A percentile compares a stretch with the other conserved stretches of the same genome.
phyloP scores from a whole-genome alignment of 169 alveolate genomes.

The Ophryocystis elektroscirrha region DNA sequence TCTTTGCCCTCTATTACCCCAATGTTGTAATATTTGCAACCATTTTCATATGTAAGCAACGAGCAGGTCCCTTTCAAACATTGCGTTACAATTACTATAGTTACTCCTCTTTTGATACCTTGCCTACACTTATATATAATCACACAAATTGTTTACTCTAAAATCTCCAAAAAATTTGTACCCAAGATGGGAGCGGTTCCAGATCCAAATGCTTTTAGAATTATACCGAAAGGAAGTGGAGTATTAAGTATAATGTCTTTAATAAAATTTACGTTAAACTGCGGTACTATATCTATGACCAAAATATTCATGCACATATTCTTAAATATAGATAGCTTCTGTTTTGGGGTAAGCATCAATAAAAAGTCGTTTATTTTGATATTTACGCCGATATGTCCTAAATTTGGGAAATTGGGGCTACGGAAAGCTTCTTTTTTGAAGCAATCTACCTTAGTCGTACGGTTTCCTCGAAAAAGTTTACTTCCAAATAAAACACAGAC shows the following conservation, averaged over 20 bases:
- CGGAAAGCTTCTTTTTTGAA: constrained; percentile 44
- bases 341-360: constrained; percentile 10
- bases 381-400: constrained; percentile 35
- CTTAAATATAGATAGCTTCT: neutral
- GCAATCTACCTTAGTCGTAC: constrained; percentile 44
- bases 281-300: constrained; percentile 3
- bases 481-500: constrained; percentile 12
- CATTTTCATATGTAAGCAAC: constrained; percentile 42
- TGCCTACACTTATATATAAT: too few relatives aligned
- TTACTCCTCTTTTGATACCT: constrained; percentile 40
- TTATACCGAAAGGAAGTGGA: constrained; percentile 10
- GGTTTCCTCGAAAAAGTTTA: constrained; percentile 7
- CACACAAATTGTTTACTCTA: too few relatives aligned
- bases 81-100: constrained; percentile 44
- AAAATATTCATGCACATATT: constrained; percentile 11
- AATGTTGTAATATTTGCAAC: constrained; percentile 26
- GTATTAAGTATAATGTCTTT: neutral
- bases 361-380: constrained; percentile 22
- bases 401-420: constrained; percentile 41
- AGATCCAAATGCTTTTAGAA: constrained; percentile 46
- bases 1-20: constrained; percentile 48
- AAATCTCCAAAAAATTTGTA: constrained; percentile 18
- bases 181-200: constrained; percentile 47
- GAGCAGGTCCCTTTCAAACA: constrained; percentile 46
- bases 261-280: constrained; percentile 8